Base-by-base conservation (phyloP, 192 early-diverging fungal species). In the Phycomyces blakesleeanus region DNA sequence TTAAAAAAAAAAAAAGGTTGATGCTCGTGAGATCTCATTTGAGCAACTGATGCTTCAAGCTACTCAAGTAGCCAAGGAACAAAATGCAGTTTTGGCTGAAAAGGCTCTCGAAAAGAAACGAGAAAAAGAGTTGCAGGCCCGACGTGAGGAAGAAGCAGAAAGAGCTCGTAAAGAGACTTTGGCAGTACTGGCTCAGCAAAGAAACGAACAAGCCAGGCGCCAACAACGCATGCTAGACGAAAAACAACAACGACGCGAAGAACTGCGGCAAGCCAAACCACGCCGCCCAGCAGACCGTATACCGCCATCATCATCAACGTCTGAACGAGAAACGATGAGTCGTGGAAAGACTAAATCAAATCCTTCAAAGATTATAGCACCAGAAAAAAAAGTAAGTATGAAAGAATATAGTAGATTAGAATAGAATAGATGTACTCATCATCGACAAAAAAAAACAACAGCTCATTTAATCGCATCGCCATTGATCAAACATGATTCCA, bases 21-120 rank as follows among this genome's bases (percentile, higher is more conserved):
- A 63, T 27, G 52, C 61, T 39, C 24, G 40, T 20, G 37, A 18
- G 20, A 50, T 63, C 27, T 20, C 39, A 38, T 63, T 63, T 55
- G 40, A 63, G 21, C 61, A 63, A 39, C 54, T 63, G 41, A 63
- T 63, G 61, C 51, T 51, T 0, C 61, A 63, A 41, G 61, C 61
- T 41, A 55, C 61, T 10, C 61, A 63, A 27, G 50, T 63, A 24
- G 61, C 61, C 25, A 63, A 63, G 18, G 29, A 63, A 42, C 61
- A 63, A 63, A 51, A 63, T 54, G 61, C 61, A 15, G 21, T 21
- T 1, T 44, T 63, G 51, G 21, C 49, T 16, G 61, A 63, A 55
- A 34, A 41, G 53, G 61, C 61, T 29, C 27, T 21, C 27, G 50
- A 63, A 53, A 63, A 63, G n/a, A 18, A 21, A 40, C 61, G 61